Evolutionary conservation across 2,329 filamentous ascomycete genomes (phyloP).

Genomic region (Pestalotiopsis sp.): DNA sequence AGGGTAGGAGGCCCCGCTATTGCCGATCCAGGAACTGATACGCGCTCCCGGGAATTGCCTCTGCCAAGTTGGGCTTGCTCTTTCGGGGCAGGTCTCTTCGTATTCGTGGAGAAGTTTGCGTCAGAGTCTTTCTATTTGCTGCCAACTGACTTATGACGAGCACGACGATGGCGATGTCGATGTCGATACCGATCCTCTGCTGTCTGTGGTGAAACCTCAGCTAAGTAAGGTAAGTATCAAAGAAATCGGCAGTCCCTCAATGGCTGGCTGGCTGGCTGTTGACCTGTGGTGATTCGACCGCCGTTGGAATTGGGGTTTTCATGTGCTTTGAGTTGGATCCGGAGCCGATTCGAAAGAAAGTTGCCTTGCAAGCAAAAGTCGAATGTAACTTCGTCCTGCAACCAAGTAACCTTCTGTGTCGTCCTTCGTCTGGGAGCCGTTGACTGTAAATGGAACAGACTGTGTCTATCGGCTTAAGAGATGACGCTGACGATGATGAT

Average conservation of each 20-base stretch:
- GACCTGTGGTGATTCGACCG: neutral
- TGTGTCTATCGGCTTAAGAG: neutral
- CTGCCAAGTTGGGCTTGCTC: neutral
- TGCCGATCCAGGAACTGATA: conserved; percentile 11
- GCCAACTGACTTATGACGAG: neutral
- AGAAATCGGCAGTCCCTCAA: neutral
- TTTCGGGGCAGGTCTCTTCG: neutral
- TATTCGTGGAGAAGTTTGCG: neutral
- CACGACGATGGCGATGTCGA: neutral
- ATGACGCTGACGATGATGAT: neutral
- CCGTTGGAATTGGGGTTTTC: neutral
- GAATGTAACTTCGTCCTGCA: neutral
- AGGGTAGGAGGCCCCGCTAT: conserved; percentile 1
- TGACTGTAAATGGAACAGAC: neutral
- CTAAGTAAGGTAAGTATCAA: neutral
- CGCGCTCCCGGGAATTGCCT: neutral
- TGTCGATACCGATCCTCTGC: neutral
- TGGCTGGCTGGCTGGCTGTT: neutral
- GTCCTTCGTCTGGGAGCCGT: neutral
- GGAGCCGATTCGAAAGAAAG: neutral
- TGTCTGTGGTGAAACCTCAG: neutral
- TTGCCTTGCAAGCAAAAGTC: neutral
- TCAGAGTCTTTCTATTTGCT: neutral
- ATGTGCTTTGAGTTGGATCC: neutral
- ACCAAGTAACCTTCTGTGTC: neutral